Percentiles rank a stretch among this genome's conserved stretches.
Conservation (phyloP, 2,329 filamentous ascomycete genomes). For the Diaporthe vaccinii region DNA sequence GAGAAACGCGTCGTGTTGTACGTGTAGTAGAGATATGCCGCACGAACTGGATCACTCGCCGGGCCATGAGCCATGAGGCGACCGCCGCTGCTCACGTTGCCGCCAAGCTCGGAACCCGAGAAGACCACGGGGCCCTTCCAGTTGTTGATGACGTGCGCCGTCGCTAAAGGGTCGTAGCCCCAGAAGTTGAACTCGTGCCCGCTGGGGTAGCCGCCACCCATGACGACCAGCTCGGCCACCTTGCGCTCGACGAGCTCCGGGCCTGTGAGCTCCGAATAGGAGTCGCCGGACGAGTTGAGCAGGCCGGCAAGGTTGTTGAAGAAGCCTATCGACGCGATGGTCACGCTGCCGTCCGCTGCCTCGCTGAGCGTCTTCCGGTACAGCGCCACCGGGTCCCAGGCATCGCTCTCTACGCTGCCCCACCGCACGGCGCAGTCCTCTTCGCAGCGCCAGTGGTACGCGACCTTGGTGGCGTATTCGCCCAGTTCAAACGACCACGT, state of each 20-base stretch:
- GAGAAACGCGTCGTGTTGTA: constrained; percentile 51
- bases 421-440: constrained; percentile 24
- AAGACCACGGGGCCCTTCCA: constrained; percentile 59
- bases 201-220: constrained; percentile 64
- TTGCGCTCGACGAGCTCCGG: constrained; percentile 57
- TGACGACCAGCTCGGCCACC: constrained; percentile 63
- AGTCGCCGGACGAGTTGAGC: constrained; percentile 59
- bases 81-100: constrained; percentile 55
- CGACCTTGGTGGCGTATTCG: constrained; percentile 62
- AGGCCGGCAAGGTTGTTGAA: constrained; percentile 62
- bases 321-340: constrained; percentile 60
- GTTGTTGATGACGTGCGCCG: constrained; percentile 60
- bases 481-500: constrained; percentile 53
- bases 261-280: constrained; percentile 50
- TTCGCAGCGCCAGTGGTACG: constrained; percentile 54
- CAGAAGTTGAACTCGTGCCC: constrained; percentile 65
- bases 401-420: constrained; percentile 45
- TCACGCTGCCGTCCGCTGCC: constrained; percentile 49
- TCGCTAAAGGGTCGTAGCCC: constrained; percentile 52
- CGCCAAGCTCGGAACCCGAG: constrained; percentile 60
- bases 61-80: constrained; percentile 51
- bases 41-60: constrained; percentile 51
- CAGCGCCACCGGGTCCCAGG: constrained; percentile 58
- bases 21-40: constrained; percentile 57
- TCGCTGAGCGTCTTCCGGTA: constrained; percentile 60